Evolutionary conservation across 768 basidiomycete species (phyloP).

Genomic region (Coprinopsis strossmayeri): DNA sequence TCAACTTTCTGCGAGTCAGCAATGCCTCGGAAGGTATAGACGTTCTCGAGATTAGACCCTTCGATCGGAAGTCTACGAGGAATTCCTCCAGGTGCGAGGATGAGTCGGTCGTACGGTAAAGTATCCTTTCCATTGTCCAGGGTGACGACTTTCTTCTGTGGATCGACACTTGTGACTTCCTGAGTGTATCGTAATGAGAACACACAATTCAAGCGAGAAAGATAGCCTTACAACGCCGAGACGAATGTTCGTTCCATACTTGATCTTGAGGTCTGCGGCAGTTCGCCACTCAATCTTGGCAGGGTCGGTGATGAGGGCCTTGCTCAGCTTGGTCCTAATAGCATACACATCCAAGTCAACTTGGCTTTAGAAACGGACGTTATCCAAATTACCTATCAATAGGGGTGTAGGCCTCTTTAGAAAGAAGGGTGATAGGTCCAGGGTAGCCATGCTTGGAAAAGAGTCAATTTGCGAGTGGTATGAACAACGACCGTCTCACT

Average conservation of each 20-base stretch:
- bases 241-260: constrained; percentile 62
- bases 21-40: constrained; percentile 68
- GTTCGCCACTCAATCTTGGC: constrained; percentile 72
- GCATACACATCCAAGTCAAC: constrained; percentile 1
- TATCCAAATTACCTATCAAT: constrained; percentile 57
- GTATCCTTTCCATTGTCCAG: constrained; percentile 54
- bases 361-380: background rate
- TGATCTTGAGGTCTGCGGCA: constrained; percentile 69
- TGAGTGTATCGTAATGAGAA: constrained; percentile 17
- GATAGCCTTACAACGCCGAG: constrained; percentile 42
- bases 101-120: constrained; percentile 66
- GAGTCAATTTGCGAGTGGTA: background rate
- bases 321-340: constrained; percentile 79
- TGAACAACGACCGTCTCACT: constrained; percentile 30
- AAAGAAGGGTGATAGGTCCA: constrained; percentile 70
- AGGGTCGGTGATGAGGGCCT: constrained; percentile 72
- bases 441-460: constrained; percentile 62
- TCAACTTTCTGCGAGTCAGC: constrained; percentile 68
- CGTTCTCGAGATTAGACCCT: constrained; percentile 67
- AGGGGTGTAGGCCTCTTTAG: constrained; percentile 74
- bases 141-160: constrained; percentile 53
- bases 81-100: constrained; percentile 71
- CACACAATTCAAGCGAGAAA: background rate
- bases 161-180: constrained; percentile 68
- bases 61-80: constrained; percentile 74